phyloP scores from a whole-genome alignment of 208 protist species.

The Leishmania guyanensis region DNA sequence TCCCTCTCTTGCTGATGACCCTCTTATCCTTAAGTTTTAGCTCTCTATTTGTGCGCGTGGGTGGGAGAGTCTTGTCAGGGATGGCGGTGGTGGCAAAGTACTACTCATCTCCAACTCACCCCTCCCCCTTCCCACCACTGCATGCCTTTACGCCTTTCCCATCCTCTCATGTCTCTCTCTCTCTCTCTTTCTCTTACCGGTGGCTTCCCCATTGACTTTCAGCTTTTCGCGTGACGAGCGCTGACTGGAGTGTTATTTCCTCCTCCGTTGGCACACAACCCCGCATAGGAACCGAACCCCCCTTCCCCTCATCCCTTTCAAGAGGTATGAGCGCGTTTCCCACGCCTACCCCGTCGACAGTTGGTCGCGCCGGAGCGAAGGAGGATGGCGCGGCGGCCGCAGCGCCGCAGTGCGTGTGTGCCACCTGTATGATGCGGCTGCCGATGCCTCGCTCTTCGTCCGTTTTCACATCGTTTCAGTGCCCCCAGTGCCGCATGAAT shows the following conservation, averaged over 20 bases:
- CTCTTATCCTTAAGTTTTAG: background rate
- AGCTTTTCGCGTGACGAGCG: background rate
- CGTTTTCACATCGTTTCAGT: conserved; percentile 70
- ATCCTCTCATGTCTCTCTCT: background rate
- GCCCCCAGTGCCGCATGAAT: conserved; percentile 77
- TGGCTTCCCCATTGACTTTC: background rate
- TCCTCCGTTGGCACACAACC: background rate
- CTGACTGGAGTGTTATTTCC: background rate
- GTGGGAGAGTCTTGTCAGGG: background rate
- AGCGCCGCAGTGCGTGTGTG: conserved; percentile 68
- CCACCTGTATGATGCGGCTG: conserved; percentile 67
- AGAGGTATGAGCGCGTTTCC: conserved; percentile 17
- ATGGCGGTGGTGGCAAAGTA: background rate
- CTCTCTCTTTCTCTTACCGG: background rate
- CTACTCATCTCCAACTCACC: background rate
- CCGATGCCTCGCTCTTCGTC: conserved; percentile 59
- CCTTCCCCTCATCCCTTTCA: background rate
- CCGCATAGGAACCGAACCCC: background rate
- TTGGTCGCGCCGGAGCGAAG: conserved; percentile 14
- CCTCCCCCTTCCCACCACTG: background rate
- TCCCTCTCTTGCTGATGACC: background rate
- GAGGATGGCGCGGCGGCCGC: conserved; percentile 14
- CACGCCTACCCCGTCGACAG: conserved; percentile 19
- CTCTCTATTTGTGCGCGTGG: background rate
- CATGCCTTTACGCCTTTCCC: background rate